A percentile compares a stretch with the other conserved stretches of the same genome.
Conservation (phyloP, 2,329 filamentous ascomycete species). For the Paecilomyces niveus region DNA sequence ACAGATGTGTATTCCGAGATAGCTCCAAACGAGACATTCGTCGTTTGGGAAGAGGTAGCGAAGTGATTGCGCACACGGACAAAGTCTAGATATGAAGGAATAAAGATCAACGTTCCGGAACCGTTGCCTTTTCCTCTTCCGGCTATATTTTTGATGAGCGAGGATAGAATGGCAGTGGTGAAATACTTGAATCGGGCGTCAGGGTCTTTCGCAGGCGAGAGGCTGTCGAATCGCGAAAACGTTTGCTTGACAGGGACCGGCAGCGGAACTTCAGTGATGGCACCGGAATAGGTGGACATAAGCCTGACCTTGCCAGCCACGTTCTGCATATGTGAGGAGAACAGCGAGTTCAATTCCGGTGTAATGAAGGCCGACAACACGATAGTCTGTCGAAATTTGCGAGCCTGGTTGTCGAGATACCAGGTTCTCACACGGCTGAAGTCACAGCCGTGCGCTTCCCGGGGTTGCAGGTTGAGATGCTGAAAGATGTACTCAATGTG, state of each 20-base stretch:
- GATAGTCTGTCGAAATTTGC: slow-evolving; percentile 76
- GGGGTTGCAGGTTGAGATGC: slow-evolving; percentile 84
- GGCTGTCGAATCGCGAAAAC: slow-evolving; percentile 76
- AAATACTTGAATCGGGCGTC: slow-evolving; percentile 91
- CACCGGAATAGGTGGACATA: slow-evolving; percentile 60
- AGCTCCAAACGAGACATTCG: slow-evolving; percentile 63
- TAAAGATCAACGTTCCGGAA: slow-evolving; percentile 74
- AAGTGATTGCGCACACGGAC: slow-evolving; percentile 90
- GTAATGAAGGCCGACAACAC: slow-evolving; percentile 76
- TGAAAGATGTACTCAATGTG: slow-evolving; percentile 88
- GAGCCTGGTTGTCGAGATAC: slow-evolving; percentile 86
- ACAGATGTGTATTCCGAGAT: slow-evolving; percentile 83
- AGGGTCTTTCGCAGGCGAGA: slow-evolving; percentile 66
- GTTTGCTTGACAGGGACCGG: slow-evolving; percentile 69
- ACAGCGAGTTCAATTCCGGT: slow-evolving; percentile 76
- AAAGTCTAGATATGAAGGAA: slow-evolving; percentile 92
- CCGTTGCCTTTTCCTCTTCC: slow-evolving; percentile 44
- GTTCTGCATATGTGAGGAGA: slow-evolving; percentile 70
- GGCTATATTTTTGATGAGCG: slow-evolving; percentile 55
- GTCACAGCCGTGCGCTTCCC: slow-evolving; percentile 84
- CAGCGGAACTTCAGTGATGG: slow-evolving; percentile 62
- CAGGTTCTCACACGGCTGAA: slow-evolving; percentile 83
- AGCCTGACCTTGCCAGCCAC: slow-evolving; percentile 72
- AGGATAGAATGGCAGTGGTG: slow-evolving; percentile 69
- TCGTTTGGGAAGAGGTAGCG: slow-evolving; percentile 56